These are phyloP conservation scores for Coemansia sp. DNA, from an alignment of 192 early-diverging fungal genomes.

Conservation along the genomic window DNA sequence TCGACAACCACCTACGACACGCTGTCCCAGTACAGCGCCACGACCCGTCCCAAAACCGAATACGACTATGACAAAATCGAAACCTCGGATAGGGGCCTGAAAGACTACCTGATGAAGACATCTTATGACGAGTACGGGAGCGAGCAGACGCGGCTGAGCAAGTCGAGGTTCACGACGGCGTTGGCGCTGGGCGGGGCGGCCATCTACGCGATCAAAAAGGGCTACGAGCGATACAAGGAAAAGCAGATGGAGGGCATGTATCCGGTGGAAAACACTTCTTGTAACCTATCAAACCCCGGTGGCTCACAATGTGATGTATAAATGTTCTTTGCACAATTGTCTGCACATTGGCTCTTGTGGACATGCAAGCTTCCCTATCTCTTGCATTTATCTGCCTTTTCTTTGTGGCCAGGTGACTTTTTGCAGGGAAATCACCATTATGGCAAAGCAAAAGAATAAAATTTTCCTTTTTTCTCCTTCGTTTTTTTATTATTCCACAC, in stretches of 20 bases:
- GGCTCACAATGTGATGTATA: no score
- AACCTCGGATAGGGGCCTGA: slow-evolving; percentile 1
- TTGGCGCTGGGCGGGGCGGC: slow-evolving; percentile 5
- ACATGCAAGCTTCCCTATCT: no score
- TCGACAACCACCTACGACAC: neutral
- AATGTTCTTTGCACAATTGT: no score
- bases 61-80: slow-evolving; percentile 5
- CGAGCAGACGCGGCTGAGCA: slow-evolving; percentile 6
- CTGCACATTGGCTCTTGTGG: no score
- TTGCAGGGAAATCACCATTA: no score
- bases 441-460: no score
- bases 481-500: slow-evolving; percentile 3
- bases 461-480: no score
- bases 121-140: slow-evolving; percentile 7
- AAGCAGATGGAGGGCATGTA: neutral
- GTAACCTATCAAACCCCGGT: no score
- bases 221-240: neutral
- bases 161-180: slow-evolving; percentile 9
- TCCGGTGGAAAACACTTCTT: no score
- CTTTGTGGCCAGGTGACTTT: no score
- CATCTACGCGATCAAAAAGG: slow-evolving; percentile 4
- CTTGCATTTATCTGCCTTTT: no score
- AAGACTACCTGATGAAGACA: slow-evolving; percentile 12
- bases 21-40: slow-evolving; percentile 6
- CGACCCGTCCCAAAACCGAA: neutral